Conservation (phyloP, 805 yeast genomes). For the Yarrowia sp. region DNA sequence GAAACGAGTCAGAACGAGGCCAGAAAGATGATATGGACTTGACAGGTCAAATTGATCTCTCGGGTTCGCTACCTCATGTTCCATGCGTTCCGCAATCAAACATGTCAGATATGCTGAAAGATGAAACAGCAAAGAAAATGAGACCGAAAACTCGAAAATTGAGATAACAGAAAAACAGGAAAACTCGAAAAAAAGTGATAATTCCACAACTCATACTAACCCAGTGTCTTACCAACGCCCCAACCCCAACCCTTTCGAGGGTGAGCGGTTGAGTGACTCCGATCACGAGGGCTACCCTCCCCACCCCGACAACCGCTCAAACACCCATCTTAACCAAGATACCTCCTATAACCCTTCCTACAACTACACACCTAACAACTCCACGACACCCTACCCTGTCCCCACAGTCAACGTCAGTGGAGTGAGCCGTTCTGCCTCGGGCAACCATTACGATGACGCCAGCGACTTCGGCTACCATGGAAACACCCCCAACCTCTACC, state of each 20-base stretch:
- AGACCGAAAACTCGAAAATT: too few species aligned
- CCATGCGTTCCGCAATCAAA: too few species aligned
- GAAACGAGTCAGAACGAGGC: too few species aligned
- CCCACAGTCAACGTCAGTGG: background rate
- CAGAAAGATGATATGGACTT: too few species aligned
- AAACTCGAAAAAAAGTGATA: too few species aligned
- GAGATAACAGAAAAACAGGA: too few species aligned
- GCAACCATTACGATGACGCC: background rate
- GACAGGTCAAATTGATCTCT: too few species aligned
- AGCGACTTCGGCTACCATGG: slow-evolving; percentile 4
- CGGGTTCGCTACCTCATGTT: too few species aligned
- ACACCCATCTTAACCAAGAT: slow-evolving; percentile 3
- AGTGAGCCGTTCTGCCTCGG: background rate
- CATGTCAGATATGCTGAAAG: too few species aligned
- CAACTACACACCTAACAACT: background rate
- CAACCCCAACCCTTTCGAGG: slow-evolving; percentile 3
- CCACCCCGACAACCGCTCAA: background rate
- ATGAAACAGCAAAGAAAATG: too few species aligned
- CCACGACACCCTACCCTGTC: background rate
- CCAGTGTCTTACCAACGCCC: slow-evolving; percentile 14
- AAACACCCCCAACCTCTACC: background rate
- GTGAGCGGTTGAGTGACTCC: background rate
- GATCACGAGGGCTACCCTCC: background rate
- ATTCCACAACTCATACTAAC: too few species aligned
- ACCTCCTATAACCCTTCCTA: slow-evolving; percentile 7